These are phyloP conservation scores for Lipomyces starkeyi DNA, from an alignment of 805 yeast genomes.

Conservation along the genomic window DNA sequence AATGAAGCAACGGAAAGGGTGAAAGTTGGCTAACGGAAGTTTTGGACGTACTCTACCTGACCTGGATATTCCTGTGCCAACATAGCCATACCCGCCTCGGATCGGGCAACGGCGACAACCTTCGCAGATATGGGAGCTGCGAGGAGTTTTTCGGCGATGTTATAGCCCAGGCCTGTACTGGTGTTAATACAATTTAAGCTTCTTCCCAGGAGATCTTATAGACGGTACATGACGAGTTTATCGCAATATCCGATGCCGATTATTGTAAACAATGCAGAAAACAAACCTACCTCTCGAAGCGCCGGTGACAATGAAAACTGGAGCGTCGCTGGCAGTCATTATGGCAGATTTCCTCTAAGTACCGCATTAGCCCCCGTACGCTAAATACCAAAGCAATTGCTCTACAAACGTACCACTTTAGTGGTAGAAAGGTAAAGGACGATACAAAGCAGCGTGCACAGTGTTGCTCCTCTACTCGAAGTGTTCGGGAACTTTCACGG, in stretches of 20 bases:
- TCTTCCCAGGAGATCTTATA: too few species aligned
- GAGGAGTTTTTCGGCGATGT: conserved; percentile 64
- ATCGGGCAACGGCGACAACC: conserved; percentile 77
- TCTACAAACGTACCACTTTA: neutral
- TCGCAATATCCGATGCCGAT: neutral
- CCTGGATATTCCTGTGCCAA: conserved; percentile 52
- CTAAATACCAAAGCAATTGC: neutral
- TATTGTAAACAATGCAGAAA: neutral
- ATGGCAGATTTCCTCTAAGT: neutral
- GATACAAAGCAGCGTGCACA: too few species aligned
- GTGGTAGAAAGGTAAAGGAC: too few species aligned
- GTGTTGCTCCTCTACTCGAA: too few species aligned
- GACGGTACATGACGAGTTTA: neutral
- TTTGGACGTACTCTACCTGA: conserved; percentile 37
- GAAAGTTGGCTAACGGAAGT: conserved; percentile 7
- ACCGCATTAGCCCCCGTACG: neutral
- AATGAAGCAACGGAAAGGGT: neutral
- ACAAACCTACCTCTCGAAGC: conserved; percentile 45
- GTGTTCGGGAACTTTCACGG: neutral
- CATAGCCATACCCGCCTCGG: conserved; percentile 54
- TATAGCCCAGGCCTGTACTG: conserved; percentile 73
- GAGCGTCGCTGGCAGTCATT: conserved; percentile 19
- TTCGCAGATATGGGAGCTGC: conserved; percentile 46
- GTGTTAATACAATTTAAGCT: neutral
- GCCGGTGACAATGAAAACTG: conserved; percentile 47